phyloP scores from a whole-genome alignment of 1,284 basidiomycete genomes.

The Retiboletus flavoniger region DNA sequence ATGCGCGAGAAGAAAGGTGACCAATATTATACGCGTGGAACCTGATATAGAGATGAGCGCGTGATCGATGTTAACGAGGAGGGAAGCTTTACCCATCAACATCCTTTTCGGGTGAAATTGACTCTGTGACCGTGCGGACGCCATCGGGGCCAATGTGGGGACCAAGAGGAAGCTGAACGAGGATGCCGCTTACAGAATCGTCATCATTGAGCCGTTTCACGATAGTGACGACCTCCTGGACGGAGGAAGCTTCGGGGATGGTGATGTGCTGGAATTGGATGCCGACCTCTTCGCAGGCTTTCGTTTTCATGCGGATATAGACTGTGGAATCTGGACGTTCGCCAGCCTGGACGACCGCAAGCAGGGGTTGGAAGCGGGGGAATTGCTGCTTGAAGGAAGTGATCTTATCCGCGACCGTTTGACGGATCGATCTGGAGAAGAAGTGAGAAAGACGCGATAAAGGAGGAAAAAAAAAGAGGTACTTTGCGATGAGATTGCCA shows the following conservation, averaged over 20 bases:
- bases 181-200: constrained; percentile 80
- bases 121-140: constrained; percentile 90
- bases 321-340: constrained; percentile 85
- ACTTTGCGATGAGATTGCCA: constrained; percentile 89
- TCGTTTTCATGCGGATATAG: constrained; percentile 98
- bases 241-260: constrained; percentile 70
- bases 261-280: constrained; percentile 85
- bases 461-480: constrained; percentile 26
- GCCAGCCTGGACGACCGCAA: constrained; percentile 95
- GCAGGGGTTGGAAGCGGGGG: constrained; percentile 85
- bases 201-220: constrained; percentile 88
- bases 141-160: constrained; percentile 81
- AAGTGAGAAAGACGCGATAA: constrained; percentile 10
- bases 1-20: constrained; percentile 87
- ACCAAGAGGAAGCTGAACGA: constrained; percentile 97
- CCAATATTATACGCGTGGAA: constrained; percentile 99
- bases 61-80: constrained; percentile 1
- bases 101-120: constrained; percentile 93
- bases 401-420: constrained; percentile 69
- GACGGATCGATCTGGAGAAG: constrained; percentile 68
- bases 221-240: constrained; percentile 74
- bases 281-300: constrained; percentile 93
- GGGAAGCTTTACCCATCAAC: constrained; percentile 79
- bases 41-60: constrained; percentile 39
- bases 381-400: constrained; percentile 56